Evolutionary conservation across 352 stramenopile genomes (phyloP), one percentile per base, ranked within the genome.

Genomic region (Pythium rishiriense): DNA sequence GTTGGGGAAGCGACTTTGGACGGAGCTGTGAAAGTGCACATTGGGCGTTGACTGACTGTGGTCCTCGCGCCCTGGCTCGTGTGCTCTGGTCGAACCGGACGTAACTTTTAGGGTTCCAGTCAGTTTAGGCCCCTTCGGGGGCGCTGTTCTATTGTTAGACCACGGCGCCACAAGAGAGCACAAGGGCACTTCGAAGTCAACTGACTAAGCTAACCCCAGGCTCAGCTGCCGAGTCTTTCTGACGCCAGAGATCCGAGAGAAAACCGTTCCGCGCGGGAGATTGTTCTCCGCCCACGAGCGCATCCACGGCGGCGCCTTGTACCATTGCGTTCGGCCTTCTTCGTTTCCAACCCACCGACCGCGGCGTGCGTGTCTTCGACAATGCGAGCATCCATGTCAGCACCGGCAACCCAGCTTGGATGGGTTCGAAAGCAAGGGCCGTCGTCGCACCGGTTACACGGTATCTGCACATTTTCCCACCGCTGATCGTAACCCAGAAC

Each of bases 21-120:
- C n/a, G 35, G n/a, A 43, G 37, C 41, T 66, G 35, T 28, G 51
- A 49, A 66, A 66, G 58, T 66, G 58, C 58, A 59, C 21, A 49
- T 66, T 59, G 48, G 22, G 22, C 26, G 42, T 10, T 26, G 50
- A 50, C 52, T 54, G 48, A 47, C 41, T 47, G 19, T 14, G 41
- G 37, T 43, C 9, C 1, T 2, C 2, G n/a, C n/a, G n/a, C n/a
- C n/a, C n/a, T n/a, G n/a, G n/a, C n/a, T n/a, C n/a, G n/a, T n/a
- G 15, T 43, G 37, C 37, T 12, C 37, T n/a, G 37, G 37, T 43
- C 37, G 37, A 43, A 43, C 37, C 37, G 37, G n/a, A 43, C n/a
- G 37, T 43, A 43, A 43, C 37, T 43, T 43, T 43, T 43, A 43
- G 37, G 37, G 37, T 43, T 43, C 19, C 37, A 55, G 48, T 55